These are phyloP conservation scores for Nepenthes mirabilis DNA, from an alignment of 148 eudicot species.

Conservation along the genomic window DNA sequence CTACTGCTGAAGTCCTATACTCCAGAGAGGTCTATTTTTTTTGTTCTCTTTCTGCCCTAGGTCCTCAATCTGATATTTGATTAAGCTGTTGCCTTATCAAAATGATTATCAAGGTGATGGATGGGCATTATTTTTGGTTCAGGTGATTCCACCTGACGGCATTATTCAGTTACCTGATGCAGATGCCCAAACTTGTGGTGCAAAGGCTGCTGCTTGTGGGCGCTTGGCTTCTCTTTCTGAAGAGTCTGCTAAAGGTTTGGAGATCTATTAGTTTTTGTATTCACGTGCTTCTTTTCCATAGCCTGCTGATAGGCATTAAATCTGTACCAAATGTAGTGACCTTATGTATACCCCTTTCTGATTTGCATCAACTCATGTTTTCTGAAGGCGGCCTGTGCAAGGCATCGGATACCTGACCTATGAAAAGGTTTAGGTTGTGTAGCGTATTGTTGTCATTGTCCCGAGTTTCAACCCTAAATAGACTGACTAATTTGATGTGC, in stretches of 20 bases:
- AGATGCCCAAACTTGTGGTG: slow-evolving; percentile 53
- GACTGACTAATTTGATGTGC: no score
- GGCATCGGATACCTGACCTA: not conserved
- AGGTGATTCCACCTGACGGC: slow-evolving; percentile 40
- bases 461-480: no score
- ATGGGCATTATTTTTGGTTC: slow-evolving; percentile 7
- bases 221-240: slow-evolving; percentile 61
- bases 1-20: slow-evolving; percentile 15
- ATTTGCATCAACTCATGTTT: not conserved
- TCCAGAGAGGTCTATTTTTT: not conserved
- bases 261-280: not conserved
- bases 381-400: not conserved
- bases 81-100: no score
- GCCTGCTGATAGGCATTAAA: no score
- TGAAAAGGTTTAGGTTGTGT: no score
- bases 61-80: not conserved
- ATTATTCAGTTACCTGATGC: slow-evolving; percentile 56
- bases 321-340: no score
- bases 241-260: slow-evolving; percentile 55
- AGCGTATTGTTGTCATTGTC: no score
- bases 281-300: no score
- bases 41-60: not conserved
- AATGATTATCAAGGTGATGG: no score
- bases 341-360: not conserved
- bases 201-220: slow-evolving; percentile 89